These are phyloP conservation scores for Talaromyces islandicus DNA, from an alignment of 2,329 filamentous ascomycete genomes.

Conservation along the genomic window DNA sequence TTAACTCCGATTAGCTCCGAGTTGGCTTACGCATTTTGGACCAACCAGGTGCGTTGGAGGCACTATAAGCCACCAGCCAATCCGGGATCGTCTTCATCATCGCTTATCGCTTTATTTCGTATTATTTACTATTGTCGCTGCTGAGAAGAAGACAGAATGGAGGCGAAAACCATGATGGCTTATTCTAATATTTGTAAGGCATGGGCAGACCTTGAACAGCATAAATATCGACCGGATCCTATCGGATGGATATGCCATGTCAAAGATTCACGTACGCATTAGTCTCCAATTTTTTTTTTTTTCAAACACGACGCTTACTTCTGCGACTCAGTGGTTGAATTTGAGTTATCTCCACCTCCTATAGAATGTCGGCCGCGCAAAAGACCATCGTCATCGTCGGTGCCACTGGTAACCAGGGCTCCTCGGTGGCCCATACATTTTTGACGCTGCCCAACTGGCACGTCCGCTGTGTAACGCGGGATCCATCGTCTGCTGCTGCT, in stretches of 20 bases:
- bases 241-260: background rate
- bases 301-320: background rate
- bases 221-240: background rate
- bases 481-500: slow-evolving; percentile 19
- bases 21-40: background rate
- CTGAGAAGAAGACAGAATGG: background rate
- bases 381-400: slow-evolving; percentile 27
- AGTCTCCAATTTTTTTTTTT: background rate
- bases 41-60: background rate
- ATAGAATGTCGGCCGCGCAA: background rate
- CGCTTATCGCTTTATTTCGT: background rate
- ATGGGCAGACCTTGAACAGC: background rate
- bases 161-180: background rate
- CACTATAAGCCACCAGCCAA: background rate
- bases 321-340: background rate
- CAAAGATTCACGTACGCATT: background rate
- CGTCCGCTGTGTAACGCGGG: slow-evolving; percentile 28
- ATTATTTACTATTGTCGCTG: background rate
- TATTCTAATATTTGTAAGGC: background rate
- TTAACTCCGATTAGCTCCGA: background rate
- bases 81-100: background rate
- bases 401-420: slow-evolving; percentile 29
- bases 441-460: slow-evolving; percentile 16
- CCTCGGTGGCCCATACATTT: slow-evolving; percentile 18
- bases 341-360: background rate